Evolutionary conservation across 2,329 filamentous ascomycete genomes (phyloP).

Genomic region (Rutstroemia sp.): DNA sequence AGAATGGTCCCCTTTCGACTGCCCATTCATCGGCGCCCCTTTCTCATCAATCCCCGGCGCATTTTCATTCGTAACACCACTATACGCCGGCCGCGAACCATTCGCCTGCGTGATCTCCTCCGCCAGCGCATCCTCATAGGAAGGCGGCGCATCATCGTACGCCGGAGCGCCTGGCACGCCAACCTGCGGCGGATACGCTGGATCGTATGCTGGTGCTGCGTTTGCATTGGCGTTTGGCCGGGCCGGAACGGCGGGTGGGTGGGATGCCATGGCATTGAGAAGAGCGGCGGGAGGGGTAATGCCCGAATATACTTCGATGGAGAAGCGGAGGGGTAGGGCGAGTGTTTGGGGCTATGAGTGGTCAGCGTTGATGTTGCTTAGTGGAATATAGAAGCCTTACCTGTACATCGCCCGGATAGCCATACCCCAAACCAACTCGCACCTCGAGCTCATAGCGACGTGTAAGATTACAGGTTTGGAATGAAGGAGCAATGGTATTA

Average conservation of each 20-base stretch:
- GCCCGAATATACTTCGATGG: conserved; percentile 78
- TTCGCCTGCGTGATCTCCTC: conserved; percentile 65
- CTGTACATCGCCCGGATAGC: conserved; percentile 42
- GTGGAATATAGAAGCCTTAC: conserved; percentile 12
- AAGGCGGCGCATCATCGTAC: conserved; percentile 78
- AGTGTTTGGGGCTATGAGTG: conserved; percentile 60
- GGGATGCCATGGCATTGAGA: conserved; percentile 52
- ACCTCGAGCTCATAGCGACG: conserved; percentile 80
- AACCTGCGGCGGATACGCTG: conserved; percentile 52
- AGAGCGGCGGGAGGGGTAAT: conserved; percentile 74
- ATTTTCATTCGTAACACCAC: conserved; percentile 55
- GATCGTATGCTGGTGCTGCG: conserved; percentile 33
- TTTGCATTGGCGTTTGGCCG: conserved; percentile 19
- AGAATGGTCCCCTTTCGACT: background rate
- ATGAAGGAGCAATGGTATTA: conserved; percentile 80
- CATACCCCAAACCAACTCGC: conserved; percentile 70
- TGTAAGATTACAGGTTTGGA: conserved; percentile 80
- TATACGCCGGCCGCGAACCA: conserved; percentile 63
- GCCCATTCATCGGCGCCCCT: conserved; percentile 1
- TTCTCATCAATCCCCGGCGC: conserved; percentile 35
- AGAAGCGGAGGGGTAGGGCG: conserved; percentile 70
- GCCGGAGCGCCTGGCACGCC: conserved; percentile 36
- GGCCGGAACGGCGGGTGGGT: conserved; percentile 13
- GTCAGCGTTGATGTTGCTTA: conserved; percentile 9
- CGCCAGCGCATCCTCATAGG: conserved; percentile 89